Evolutionary conservation across 345 rosid genomes (phyloP), one percentile per base, ranked within the genome.

Genomic region (Erodium maritimum): DNA sequence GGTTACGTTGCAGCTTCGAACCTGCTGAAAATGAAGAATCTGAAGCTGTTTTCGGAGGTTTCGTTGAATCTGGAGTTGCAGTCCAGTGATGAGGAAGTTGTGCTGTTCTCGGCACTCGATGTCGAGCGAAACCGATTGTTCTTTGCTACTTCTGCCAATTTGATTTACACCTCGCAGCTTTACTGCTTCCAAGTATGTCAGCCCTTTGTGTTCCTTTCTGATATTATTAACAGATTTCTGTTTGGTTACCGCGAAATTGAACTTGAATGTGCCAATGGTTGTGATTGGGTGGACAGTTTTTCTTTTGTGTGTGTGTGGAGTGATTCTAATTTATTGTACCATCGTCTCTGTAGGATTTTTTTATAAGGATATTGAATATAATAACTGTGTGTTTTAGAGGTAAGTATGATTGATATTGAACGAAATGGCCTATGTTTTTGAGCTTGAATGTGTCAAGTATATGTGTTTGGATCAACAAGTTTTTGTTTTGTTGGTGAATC

Each of bases 81-180:
- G 54, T 77, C 86, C 21, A 67, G 67, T 17, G 54, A 51, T 42
- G 48, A 42, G 14, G 77, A 89, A 71, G 66, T 62, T 24, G 18
- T 93, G 23, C 69, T 54, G 54, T 85, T 83, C 67, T 76, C 88
- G 23, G 84, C 96, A 22, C 65, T 81, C 61, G 99, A 93, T 69
- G 73, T 87, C 69, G 95, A 89, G 62, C 78, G 89, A 56, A 79
- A 85, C 66, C 91, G 96, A 46, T 60, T 89, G 50, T 85, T 89
- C 79, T 80, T 93, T 69, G 95, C 84, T 25, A 79, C 96, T 54
- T 85, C 95, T 17, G 58, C 77, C 29, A 83, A 87, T 62, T 56
- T 66, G 69, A 65, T 89, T 17, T 87, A 87, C 81, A 51, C 82
- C 5, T 58, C 79, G 60, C 76, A 75, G 19, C 80, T 87, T 55